Evolutionary conservation across 2,329 filamentous ascomycete species (phyloP).

Genomic region (Beauveria brongniartii): DNA sequence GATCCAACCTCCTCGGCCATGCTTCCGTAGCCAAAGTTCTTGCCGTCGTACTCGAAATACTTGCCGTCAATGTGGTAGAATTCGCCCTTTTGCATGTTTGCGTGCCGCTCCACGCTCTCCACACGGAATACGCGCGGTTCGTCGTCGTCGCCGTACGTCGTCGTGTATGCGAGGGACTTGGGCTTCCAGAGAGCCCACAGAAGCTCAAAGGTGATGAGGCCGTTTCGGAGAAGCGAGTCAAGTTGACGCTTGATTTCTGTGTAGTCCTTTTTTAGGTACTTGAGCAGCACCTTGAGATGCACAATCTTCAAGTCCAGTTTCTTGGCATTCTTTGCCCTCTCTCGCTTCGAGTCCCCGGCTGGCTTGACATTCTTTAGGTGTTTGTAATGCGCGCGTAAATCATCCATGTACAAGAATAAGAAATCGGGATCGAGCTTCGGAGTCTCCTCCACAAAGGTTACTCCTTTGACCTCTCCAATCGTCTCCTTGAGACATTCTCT

Average conservation of each 20-base stretch:
- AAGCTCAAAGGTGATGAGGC: constrained; percentile 81
- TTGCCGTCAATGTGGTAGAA: constrained; percentile 71
- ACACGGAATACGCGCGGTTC: constrained; percentile 78
- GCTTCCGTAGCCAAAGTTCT: constrained; percentile 69
- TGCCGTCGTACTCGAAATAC: constrained; percentile 85
- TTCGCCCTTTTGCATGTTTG: constrained; percentile 59
- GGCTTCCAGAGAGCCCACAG: constrained; percentile 88
- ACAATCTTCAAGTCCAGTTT: constrained; percentile 49
- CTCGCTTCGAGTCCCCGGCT: constrained; percentile 40
- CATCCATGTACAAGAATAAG: constrained; percentile 67
- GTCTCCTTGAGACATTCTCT: constrained; percentile 50
- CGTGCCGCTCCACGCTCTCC: constrained; percentile 64
- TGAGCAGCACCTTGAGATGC: constrained; percentile 64
- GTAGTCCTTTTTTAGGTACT: constrained; percentile 77
- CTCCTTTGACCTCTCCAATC: constrained; percentile 34
- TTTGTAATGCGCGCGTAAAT: constrained; percentile 58
- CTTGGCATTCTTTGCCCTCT: constrained; percentile 53
- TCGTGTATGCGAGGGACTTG: constrained; percentile 68
- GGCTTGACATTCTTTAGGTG: constrained; percentile 52
- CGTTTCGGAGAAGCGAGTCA: constrained; percentile 70
- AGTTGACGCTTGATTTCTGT: constrained; percentile 67
- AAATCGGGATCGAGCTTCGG: constrained; percentile 66
- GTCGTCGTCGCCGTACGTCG: constrained; percentile 67
- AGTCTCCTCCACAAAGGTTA: constrained; percentile 72
- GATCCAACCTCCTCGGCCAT: constrained; percentile 60